Base-by-base conservation (phyloP, 2,329 filamentous ascomycete genomes). In the Alternaria gaisen region DNA sequence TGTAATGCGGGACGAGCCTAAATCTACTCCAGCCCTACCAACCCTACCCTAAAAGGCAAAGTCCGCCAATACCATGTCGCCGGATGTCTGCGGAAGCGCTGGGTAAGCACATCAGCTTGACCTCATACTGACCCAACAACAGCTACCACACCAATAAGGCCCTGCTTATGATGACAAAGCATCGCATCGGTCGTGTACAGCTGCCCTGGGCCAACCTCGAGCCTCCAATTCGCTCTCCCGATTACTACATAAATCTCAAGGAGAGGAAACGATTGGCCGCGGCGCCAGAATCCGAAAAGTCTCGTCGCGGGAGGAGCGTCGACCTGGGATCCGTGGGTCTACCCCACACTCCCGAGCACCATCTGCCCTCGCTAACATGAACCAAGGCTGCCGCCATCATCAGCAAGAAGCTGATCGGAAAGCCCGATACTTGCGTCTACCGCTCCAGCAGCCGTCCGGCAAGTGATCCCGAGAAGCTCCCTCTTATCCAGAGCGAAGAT, bases 131-230 rank as follows among this genome's bases (percentile, higher is more conserved):
- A 75, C 68, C 46, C 40, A 44, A 41, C 11, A 72, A 58, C 79
- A 89, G 87, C 65, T 89, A 87, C 75, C 87, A 90, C 72, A 83
- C 81, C 40, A 77, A 79, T 41, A 77, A 80, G 55, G 86, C 86
- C 14, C 74, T 88, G 30, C 79, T 81, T 50, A 84, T 83, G 52
- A 88, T 90, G 86, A 85, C 83, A 73, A 82, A 83, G 68, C 88
- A 84, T 77, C 85, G 85, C 67, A 87, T 90, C 67, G 87, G 87
- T 67, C 84, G 83, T 69, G 84, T 85, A 47, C 71, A 78, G 56
- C 82, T 84, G 63, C 82, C 82, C 38, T 90, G 87, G 87, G 76
- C 78, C 61, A 88, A 87, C 77, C 80, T 84, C 67, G 84, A 83
- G 66, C 87, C 87, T 56, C 87, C 87, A 65, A 88, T 89, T 61